A percentile compares a stretch with the other conserved stretches of the same genome.
phyloP scores from a whole-genome alignment of 352 stramenopile genomes.

The Phytopythium mirpurense region DNA sequence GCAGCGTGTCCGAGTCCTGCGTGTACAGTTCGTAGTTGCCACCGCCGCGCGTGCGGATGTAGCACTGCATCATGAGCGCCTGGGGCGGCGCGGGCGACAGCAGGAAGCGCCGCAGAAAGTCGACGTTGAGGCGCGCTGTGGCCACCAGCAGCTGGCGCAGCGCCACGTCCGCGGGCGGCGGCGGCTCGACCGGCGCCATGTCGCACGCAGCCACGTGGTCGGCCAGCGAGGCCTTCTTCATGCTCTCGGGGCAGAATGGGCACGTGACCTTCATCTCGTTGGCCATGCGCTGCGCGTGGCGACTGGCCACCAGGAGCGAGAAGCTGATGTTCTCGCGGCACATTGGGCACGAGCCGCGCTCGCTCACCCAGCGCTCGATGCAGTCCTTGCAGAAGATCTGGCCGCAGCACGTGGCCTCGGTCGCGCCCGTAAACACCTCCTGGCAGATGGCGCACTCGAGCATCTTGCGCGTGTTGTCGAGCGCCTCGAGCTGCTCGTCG shows the following conservation, averaged over 20 bases:
- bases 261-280: constrained; percentile 83
- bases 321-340: constrained; percentile 72
- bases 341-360: constrained; percentile 77
- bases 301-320: constrained; percentile 51
- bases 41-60: constrained; percentile 76
- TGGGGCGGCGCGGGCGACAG: constrained; percentile 47
- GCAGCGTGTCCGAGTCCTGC: constrained; percentile 68
- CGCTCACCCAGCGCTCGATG: constrained; percentile 73
- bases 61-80: constrained; percentile 82
- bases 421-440: constrained; percentile 70
- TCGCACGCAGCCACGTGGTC: constrained; percentile 67
- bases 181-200: constrained; percentile 65
- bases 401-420: constrained; percentile 75
- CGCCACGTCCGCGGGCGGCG: constrained; percentile 63
- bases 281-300: constrained; percentile 77
- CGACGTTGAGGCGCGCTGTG: constrained; percentile 48
- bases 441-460: constrained; percentile 84
- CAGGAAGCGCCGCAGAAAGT: constrained; percentile 54
- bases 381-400: constrained; percentile 84
- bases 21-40: constrained; percentile 86
- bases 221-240: constrained; percentile 68
- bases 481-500: constrained; percentile 70
- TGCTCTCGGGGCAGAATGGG: constrained; percentile 49
- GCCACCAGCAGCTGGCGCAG: constrained; percentile 53
- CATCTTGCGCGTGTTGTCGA: constrained; percentile 84